Evolutionary conservation across 306 rosid species (phyloP).

Genomic region (Dryas alaskensis): DNA sequence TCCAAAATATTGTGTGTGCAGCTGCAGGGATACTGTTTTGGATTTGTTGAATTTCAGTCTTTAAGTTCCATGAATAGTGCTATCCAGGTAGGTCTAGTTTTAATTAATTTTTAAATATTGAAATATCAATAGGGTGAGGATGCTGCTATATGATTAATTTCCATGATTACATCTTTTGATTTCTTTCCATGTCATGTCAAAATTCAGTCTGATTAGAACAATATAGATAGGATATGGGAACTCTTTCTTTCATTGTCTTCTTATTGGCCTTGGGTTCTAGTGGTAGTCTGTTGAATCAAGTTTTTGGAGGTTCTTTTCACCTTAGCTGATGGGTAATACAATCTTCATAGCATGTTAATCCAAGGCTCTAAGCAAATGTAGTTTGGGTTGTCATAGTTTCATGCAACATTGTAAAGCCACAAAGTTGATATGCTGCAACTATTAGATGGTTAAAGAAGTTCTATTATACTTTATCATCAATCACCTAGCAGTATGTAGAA

Average conservation of each 20-base stretch:
- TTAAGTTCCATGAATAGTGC: slow-evolving; percentile 57
- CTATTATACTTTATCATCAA: not conserved
- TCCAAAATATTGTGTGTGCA: slow-evolving; percentile 30
- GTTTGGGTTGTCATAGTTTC: not conserved
- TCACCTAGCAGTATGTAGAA: not conserved
- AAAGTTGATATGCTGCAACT: not conserved
- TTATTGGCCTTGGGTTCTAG: not conserved
- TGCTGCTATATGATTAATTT: not conserved
- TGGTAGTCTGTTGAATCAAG: not conserved
- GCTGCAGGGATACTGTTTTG: slow-evolving; percentile 79
- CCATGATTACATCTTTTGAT: not conserved
- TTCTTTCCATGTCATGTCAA: not conserved
- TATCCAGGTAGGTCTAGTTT: slow-evolving; percentile 46
- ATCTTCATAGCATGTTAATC: not conserved
- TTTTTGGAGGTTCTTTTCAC: not conserved
- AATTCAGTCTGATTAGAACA: not conserved
- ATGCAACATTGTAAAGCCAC: not conserved
- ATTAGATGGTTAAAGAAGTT: not conserved
- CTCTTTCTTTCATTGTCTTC: slow-evolving; percentile 10
- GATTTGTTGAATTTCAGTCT: slow-evolving; percentile 72
- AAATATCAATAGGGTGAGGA: not conserved
- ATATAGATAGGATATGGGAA: not conserved
- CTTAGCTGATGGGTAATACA: not conserved
- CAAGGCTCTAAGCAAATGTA: not conserved
- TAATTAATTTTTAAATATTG: slow-evolving; percentile 14